A percentile compares a stretch with the other conserved stretches of the same genome.
Evolutionary conservation across 2,329 filamentous ascomycete genomes (phyloP).

Genomic region (Mariannaea elegans): DNA sequence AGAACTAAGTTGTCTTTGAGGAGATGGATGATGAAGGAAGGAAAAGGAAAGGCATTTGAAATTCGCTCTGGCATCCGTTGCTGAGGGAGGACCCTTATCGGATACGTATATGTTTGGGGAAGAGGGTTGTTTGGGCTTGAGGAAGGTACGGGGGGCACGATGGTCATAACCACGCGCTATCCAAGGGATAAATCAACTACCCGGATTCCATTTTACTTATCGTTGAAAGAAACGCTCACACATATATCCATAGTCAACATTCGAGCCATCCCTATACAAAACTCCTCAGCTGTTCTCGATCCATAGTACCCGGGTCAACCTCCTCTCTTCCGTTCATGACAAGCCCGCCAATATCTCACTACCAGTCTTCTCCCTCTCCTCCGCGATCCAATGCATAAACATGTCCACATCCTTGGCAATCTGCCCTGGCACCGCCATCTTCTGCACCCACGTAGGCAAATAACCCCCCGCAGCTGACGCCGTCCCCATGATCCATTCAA

Average conservation of each 20-base stretch:
- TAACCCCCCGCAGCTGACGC: constrained; percentile 74
- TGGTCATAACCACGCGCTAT: neutral
- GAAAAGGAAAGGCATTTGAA: neutral
- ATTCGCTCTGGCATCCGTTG: too few relatives aligned
- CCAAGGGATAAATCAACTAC: too few relatives aligned
- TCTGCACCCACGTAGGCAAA: constrained; percentile 73
- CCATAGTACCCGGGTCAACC: too few relatives aligned
- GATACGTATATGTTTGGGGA: neutral
- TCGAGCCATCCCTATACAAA: too few relatives aligned
- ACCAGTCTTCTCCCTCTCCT: constrained; percentile 48
- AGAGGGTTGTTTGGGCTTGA: neutral
- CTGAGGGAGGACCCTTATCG: neutral
- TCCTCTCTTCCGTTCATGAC: neutral
- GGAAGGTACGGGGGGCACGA: neutral
- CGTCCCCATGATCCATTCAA: constrained; percentile 84
- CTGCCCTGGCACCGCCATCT: constrained; percentile 66
- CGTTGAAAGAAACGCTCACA: too few relatives aligned
- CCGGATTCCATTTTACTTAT: too few relatives aligned
- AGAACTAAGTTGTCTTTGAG: neutral
- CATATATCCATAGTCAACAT: too few relatives aligned
- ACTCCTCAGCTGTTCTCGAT: too few relatives aligned
- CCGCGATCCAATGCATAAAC: constrained; percentile 70
- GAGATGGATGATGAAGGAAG: neutral
- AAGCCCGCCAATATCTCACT: neutral
- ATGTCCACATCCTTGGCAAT: constrained; percentile 77